Evolutionary conservation across 2,329 filamentous ascomycete species (phyloP), one percentile per base, ranked within the genome.

Genomic region (Aspergillus tubingensis): DNA sequence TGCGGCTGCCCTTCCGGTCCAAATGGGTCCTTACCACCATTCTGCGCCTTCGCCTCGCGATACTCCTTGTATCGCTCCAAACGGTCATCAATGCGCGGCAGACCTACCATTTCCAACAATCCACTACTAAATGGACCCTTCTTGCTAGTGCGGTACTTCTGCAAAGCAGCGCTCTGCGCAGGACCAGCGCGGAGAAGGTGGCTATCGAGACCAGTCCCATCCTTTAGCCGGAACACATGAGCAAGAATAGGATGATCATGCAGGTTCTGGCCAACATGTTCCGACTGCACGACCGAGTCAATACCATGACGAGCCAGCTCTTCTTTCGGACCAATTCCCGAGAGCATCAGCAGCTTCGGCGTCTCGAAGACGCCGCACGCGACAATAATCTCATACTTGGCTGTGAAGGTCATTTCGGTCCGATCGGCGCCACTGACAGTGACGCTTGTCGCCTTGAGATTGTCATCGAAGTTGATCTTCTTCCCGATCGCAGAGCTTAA

Each of bases 341-440:
- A 59, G 23, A 59, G 39, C 57, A 54, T 32, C 25, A 59, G 50
- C 21, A 59, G 57, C 27, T 59, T 52, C 7, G 57, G 57, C 2
- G 57, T 47, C 19, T 54, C 30, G 39, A 59, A 44, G 27, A 43
- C 57, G 5, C 57, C 57, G 30, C 19, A 38, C 8, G 57, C 38
- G 8, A 59, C 25, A 11, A 59, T 59, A 25, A 59, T 50, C 27
- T 59, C 57, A n/a, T 43, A 19, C 19, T 53, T 53, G 6, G 51
- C 51, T 11, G 15, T 39, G 13, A 53, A 10, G 5, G n/a, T 53
- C 15, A 41, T 1, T 7, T 53, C 51, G 2, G 19, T 39, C 17
- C 51, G 17, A 25, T 53, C 19, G 7, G 21, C 32, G 15, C 17
- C 19, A 8, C 27, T 11, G 11, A 53, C 51, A n/a, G 51, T 53